A percentile compares a stretch with the other conserved stretches of the same genome.
These are phyloP conservation scores for Synchytrium microbalum DNA, from an alignment of 371 early-diverging fungal genomes.

Conservation along the genomic window DNA sequence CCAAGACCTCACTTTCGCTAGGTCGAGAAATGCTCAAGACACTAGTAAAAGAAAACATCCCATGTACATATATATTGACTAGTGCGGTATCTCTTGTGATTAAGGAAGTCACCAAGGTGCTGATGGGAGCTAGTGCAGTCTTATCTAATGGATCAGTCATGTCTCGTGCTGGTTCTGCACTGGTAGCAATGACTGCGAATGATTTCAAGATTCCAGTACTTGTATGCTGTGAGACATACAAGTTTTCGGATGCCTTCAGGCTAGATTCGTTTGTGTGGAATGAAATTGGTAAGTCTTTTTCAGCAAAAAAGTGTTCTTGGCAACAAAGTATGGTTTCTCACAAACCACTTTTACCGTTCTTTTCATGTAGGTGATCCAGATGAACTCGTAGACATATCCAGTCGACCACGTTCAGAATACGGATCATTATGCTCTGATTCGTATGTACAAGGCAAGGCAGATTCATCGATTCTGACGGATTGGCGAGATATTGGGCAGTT, in stretches of 20 bases:
- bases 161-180: constrained; percentile 85
- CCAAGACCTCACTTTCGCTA: constrained; percentile 17
- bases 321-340: neutral
- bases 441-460: constrained; percentile 9
- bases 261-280: constrained; percentile 94
- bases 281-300: constrained; percentile 63
- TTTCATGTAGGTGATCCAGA: constrained; percentile 60
- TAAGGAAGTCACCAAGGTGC: constrained; percentile 77
- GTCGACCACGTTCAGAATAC: constrained; percentile 20
- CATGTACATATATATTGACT: constrained; percentile 67
- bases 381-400: constrained; percentile 66
- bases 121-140: constrained; percentile 88
- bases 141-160: constrained; percentile 90
- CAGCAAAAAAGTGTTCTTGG: neutral
- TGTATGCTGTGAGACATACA: constrained; percentile 93
- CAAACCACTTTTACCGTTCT: neutral
- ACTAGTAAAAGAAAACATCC: constrained; percentile 60
- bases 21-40: constrained; percentile 60
- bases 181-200: constrained; percentile 86
- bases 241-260: constrained; percentile 87
- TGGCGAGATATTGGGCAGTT: constrained; percentile 48
- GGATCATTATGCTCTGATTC: constrained; percentile 1
- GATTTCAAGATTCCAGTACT: constrained; percentile 88
- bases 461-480: constrained; percentile 23
- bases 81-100: constrained; percentile 57